Percentiles rank a stretch among this genome's conserved stretches.
Conservation (phyloP, 345 rosid genomes). For the Dipteronia sinensis region DNA sequence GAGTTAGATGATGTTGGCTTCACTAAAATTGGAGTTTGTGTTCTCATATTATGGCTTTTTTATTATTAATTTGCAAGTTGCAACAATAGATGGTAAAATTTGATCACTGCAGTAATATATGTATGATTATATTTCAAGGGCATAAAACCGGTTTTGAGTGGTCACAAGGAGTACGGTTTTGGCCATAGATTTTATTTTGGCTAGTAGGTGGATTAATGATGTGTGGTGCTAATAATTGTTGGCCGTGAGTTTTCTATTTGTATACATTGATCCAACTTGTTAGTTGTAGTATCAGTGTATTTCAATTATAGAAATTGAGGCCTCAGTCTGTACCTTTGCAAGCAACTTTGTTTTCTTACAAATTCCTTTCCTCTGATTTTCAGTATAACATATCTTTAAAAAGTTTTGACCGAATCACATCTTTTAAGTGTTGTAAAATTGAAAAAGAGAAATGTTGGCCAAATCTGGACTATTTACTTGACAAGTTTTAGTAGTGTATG, state of each 20-base stretch:
- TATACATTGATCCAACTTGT: neutral
- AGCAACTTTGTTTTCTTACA: neutral
- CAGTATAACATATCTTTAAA: neutral
- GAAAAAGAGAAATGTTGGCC: neutral
- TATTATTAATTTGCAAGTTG: neutral
- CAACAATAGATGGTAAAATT: neutral
- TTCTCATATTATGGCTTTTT: neutral
- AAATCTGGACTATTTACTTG: neutral
- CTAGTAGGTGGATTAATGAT: neutral
- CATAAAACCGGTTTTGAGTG: neutral
- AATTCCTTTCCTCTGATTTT: neutral
- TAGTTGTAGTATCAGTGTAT: neutral
- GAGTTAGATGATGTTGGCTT: neutral
- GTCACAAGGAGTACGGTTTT: neutral
- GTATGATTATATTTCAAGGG: neutral
- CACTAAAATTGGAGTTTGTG: neutral
- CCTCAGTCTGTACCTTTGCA: neutral
- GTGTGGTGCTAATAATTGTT: neutral
- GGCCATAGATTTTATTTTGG: slow-evolving; percentile 1
- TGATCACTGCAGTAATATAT: neutral
- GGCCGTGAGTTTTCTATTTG: neutral
- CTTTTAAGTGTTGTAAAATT: neutral
- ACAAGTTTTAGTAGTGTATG: neutral
- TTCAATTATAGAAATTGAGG: no score
- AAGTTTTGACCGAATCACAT: neutral